These are phyloP conservation scores for Amphichorda felina DNA, from an alignment of 2,329 filamentous ascomycete genomes.

Conservation along the genomic window DNA sequence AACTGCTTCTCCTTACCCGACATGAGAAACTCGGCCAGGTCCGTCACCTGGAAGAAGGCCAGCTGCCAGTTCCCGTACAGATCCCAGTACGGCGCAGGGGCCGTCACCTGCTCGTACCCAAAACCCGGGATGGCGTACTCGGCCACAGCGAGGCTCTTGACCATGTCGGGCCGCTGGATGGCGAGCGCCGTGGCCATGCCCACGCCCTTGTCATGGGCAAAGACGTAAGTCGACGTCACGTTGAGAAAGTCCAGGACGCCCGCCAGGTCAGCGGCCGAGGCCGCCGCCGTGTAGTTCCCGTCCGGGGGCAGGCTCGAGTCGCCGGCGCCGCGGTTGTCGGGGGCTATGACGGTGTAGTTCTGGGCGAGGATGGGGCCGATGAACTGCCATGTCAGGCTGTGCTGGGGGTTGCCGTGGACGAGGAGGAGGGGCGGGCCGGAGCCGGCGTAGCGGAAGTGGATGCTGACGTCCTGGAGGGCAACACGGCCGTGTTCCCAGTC, in stretches of 20 bases:
- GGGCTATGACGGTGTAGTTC: constrained; percentile 29
- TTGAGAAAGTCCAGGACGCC: constrained; percentile 28
- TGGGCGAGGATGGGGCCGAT: constrained; percentile 26
- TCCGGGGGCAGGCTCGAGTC: constrained; percentile 24
- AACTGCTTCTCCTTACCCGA: constrained; percentile 26
- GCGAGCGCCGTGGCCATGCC: constrained; percentile 28
- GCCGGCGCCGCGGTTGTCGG: constrained; percentile 27
- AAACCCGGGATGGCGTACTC: constrained; percentile 30
- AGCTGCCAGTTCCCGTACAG: constrained; percentile 28
- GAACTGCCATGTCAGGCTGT: constrained; percentile 24
- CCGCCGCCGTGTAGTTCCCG: constrained; percentile 25
- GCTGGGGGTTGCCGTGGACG: constrained; percentile 27
- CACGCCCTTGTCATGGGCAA: constrained; percentile 32
- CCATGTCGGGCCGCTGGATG: constrained; percentile 18
- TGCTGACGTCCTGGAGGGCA: constrained; percentile 23
- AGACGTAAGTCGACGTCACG: constrained; percentile 26
- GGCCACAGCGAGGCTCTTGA: constrained; percentile 20
- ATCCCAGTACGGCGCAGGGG: constrained; percentile 20
- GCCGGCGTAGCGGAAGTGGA: constrained; percentile 28
- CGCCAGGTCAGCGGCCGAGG: constrained; percentile 24
- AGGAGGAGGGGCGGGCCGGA: constrained; percentile 25
- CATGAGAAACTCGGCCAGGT: constrained; percentile 33
- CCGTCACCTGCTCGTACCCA: constrained; percentile 20
- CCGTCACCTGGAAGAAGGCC: constrained; percentile 32
- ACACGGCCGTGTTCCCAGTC: constrained; percentile 22